A percentile compares a stretch with the other conserved stretches of the same genome.
Evolutionary conservation across 805 yeast species (phyloP).

Genomic region (Ogataea pilisensis): DNA sequence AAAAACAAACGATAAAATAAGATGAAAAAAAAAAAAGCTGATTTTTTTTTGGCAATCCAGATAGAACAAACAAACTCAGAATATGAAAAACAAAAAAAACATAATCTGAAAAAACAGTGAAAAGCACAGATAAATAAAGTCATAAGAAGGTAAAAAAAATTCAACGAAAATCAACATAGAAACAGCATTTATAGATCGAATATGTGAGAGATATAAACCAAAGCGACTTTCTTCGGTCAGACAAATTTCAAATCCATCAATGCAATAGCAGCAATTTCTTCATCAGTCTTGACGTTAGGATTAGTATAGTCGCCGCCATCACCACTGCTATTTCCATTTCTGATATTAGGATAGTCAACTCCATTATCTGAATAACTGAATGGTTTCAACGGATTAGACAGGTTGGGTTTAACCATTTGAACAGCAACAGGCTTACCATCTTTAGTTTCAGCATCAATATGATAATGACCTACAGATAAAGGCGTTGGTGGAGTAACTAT

Average conservation of each 20-base stretch:
- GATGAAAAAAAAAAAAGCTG: no score
- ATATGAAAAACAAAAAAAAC: no score
- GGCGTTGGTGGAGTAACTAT: constrained; percentile 20
- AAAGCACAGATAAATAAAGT: no score
- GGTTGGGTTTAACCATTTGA: constrained; percentile 15
- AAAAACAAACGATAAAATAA: no score
- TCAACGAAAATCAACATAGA: no score
- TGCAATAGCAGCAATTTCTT: constrained; percentile 34
- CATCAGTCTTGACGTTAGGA: constrained; percentile 21
- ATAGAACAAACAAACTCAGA: no score
- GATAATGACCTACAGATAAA: constrained; percentile 7
- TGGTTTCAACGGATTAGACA: constrained; percentile 13
- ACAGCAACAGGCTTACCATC: constrained; percentile 9
- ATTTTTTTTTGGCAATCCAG: no score
- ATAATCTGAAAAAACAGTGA: no score
- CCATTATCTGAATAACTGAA: neutral
- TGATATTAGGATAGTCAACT: neutral
- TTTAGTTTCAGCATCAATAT: neutral
- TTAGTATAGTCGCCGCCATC: constrained; percentile 1
- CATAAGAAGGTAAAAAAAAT: no score
- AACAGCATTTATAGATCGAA: no score
- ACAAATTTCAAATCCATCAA: constrained; percentile 33
- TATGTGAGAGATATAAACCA: no score
- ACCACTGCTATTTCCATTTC: neutral
- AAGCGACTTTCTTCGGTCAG: no score